These are phyloP conservation scores for Gossypium raimondii DNA, from an alignment of 345 rosid genomes.

Conservation along the genomic window DNA sequence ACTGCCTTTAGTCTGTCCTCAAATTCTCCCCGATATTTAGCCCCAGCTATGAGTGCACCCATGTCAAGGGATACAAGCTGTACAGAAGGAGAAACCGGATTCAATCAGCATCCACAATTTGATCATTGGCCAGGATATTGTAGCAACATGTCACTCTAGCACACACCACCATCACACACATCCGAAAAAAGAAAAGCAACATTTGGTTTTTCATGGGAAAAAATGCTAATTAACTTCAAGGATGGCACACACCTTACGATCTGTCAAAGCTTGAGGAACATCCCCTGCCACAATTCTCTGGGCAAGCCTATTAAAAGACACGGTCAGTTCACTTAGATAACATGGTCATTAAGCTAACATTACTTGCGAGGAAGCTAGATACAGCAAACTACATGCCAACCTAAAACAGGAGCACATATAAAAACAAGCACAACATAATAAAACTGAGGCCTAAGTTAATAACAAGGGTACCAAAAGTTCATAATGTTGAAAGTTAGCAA, in stretches of 20 bases:
- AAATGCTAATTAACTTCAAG: conserved; percentile 7
- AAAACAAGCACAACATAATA: neutral
- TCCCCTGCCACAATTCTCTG: conserved; percentile 99
- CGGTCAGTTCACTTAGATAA: conserved; percentile 1
- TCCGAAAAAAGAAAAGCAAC: neutral
- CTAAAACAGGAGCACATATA: neutral
- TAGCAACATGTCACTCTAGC: neutral
- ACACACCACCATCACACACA: neutral
- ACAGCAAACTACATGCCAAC: conserved; percentile 4
- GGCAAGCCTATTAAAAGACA: conserved; percentile 66
- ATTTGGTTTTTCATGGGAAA: neutral
- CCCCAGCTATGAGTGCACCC: conserved; percentile 99
- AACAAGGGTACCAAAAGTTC: neutral
- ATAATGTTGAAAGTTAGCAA: neutral
- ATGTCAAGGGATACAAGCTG: conserved; percentile 97
- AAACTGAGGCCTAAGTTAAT: neutral
- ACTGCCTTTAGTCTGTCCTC: conserved; percentile 99
- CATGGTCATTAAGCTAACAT: neutral
- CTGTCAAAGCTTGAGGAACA: conserved; percentile 98
- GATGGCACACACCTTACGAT: conserved; percentile 63
- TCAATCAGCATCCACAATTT: conserved; percentile 13
- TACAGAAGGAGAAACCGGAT: conserved; percentile 10
- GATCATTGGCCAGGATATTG: neutral
- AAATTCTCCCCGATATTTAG: conserved; percentile 95
- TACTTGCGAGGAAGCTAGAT: neutral